Percentiles rank a stretch among this genome's conserved stretches.
Evolutionary conservation across 768 basidiomycete genomes (phyloP).

Genomic region (Naganishia onofrii): DNA sequence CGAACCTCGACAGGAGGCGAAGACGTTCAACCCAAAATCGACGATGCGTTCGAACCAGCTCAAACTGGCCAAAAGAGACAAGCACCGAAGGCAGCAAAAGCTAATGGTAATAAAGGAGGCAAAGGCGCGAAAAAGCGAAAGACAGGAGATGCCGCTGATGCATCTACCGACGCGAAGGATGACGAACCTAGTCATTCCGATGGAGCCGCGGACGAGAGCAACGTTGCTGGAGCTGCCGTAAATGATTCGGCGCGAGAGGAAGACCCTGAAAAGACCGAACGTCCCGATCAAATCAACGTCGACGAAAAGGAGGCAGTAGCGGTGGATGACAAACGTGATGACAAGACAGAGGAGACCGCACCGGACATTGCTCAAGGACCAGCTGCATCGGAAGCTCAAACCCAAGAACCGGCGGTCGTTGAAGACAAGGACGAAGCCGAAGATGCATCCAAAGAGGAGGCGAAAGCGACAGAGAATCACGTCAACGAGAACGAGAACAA

Average conservation of each 20-base stretch:
- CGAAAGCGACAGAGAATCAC: background rate
- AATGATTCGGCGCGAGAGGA: background rate
- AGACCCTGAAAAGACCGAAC: background rate
- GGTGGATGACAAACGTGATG: background rate
- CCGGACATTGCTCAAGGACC: background rate
- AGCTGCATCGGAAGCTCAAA: background rate
- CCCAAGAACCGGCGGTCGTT: background rate
- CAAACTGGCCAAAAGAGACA: constrained; percentile 4
- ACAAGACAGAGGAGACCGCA: background rate
- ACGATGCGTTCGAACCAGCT: constrained; percentile 19
- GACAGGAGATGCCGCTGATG: background rate
- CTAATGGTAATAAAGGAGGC: constrained; percentile 5
- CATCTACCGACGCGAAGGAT: background rate
- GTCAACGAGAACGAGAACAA: background rate
- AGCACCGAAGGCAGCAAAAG: background rate
- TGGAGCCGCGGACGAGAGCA: background rate
- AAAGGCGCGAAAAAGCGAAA: constrained; percentile 24
- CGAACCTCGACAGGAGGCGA: constrained; percentile 18
- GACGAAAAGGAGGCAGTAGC: background rate
- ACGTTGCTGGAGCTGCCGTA: background rate
- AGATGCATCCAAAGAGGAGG: background rate
- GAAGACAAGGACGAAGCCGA: background rate
- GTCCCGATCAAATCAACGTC: background rate
- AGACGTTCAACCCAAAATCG: constrained; percentile 25
- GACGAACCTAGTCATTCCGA: background rate